phyloP scores from a whole-genome alignment of 169 alveolate genomes.

The Besnoitia besnoiti region DNA sequence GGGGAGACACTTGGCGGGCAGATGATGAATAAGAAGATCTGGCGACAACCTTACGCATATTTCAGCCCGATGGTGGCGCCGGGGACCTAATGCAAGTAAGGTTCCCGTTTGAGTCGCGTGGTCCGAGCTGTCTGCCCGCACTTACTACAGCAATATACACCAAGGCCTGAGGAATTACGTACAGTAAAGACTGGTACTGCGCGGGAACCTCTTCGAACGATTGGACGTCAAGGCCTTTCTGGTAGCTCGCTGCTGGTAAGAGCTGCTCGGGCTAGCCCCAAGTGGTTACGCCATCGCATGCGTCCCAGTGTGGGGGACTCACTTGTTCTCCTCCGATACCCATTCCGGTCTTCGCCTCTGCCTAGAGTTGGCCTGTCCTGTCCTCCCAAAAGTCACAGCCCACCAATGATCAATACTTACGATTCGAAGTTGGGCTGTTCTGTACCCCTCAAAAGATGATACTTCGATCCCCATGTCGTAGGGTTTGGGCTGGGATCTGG shows the following conservation, averaged over 20 bases:
- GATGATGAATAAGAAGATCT: too few relatives aligned
- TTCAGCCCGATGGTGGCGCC: not conserved
- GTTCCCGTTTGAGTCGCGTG: not conserved
- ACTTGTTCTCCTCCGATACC: not conserved
- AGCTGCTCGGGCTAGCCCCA: not conserved
- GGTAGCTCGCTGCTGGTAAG: not conserved
- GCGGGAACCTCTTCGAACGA: slow-evolving; percentile 32
- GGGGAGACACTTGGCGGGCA: not conserved
- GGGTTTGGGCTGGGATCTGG: slow-evolving; percentile 6
- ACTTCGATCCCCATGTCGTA: not conserved
- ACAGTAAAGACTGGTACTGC: not conserved
- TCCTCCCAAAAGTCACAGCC: not conserved
- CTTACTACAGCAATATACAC: not conserved
- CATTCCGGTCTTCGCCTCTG: not conserved
- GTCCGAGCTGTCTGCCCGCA: not conserved
- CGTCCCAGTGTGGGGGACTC: too few relatives aligned
- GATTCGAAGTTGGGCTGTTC: not conserved
- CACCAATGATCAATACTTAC: not conserved
- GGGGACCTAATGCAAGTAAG: not conserved
- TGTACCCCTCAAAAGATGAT: not conserved
- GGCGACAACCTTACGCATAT: not conserved
- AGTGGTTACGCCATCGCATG: too few relatives aligned
- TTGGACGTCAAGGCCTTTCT: not conserved
- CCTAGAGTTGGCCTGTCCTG: not conserved
- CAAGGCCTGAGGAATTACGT: not conserved